Conservation (phyloP, 2,329 filamentous ascomycete species). For the Clarireedia hainanense region DNA sequence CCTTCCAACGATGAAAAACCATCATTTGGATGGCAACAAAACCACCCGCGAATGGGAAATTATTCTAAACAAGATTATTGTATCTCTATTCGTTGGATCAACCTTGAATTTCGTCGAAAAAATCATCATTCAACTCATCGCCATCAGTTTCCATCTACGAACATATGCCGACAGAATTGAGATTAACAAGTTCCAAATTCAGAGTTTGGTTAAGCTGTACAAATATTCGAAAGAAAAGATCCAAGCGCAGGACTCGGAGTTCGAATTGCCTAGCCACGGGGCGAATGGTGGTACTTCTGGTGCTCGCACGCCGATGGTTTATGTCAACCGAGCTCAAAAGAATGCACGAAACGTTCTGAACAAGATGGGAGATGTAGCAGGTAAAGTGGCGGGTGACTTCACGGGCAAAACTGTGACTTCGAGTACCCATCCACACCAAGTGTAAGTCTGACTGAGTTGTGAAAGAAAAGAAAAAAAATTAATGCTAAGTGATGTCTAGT, state of each 20-base stretch:
- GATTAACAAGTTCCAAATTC: constrained; percentile 85
- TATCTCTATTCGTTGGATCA: constrained; percentile 73
- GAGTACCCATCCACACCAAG: constrained; percentile 74
- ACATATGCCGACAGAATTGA: constrained; percentile 90
- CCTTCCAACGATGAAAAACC: constrained; percentile 65
- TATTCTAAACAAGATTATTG: constrained; percentile 76
- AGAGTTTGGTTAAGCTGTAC: constrained; percentile 56
- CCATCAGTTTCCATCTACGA: constrained; percentile 82
- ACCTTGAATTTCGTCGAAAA: constrained; percentile 83
- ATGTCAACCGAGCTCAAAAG: constrained; percentile 61
- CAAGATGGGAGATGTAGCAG: constrained; percentile 79
- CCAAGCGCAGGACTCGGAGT: constrained; percentile 67
- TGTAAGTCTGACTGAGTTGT: constrained; percentile 33
- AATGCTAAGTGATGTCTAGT: constrained; percentile 17
- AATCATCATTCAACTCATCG: constrained; percentile 89
- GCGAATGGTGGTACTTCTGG: constrained; percentile 35
- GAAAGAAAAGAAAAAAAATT: no score
- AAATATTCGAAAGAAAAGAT: constrained; percentile 56
- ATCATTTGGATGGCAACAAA: constrained; percentile 43
- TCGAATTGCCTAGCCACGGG: constrained; percentile 41
- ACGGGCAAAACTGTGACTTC: constrained; percentile 64
- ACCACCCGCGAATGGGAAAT: constrained; percentile 60
- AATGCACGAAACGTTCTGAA: constrained; percentile 68
- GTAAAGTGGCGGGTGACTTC: constrained; percentile 82
- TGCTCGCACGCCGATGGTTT: constrained; percentile 59